phyloP scores from a whole-genome alignment of 306 rosid genomes.

The Vigna hirtella region DNA sequence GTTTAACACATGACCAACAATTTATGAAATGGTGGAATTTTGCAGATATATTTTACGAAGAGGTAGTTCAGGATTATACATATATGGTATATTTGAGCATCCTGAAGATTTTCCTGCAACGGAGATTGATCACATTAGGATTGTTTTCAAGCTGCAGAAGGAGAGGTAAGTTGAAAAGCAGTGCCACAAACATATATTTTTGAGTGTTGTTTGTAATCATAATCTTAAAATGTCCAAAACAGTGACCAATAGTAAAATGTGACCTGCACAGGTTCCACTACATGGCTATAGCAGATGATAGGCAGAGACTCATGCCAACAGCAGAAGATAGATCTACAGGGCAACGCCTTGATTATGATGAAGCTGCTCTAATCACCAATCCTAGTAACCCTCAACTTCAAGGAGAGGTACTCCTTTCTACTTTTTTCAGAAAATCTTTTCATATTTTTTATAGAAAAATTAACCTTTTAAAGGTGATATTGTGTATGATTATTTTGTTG shows the following conservation, averaged over 20 bases:
- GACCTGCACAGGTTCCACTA: slow-evolving; percentile 49
- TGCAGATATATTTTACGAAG: slow-evolving; percentile 62
- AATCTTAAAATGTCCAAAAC: background rate
- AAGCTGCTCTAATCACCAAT: slow-evolving; percentile 12
- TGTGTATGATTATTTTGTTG: background rate
- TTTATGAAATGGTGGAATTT: background rate
- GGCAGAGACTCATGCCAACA: slow-evolving; percentile 38
- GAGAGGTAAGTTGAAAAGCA: slow-evolving; percentile 45
- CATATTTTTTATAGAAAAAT: background rate
- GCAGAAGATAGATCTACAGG: background rate
- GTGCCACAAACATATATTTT: background rate
- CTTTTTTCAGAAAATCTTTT: background rate
- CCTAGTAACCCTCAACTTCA: background rate
- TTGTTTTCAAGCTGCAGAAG: slow-evolving; percentile 52
- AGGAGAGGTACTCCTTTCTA: slow-evolving; percentile 55
- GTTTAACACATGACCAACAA: too few species aligned
- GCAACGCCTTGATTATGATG: slow-evolving; percentile 14
- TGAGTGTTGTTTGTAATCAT: background rate
- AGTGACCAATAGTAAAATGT: background rate
- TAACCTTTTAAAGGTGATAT: background rate
- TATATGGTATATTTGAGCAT: slow-evolving; percentile 61
- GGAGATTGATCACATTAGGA: slow-evolving; percentile 56
- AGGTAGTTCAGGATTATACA: slow-evolving; percentile 64
- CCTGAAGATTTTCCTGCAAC: slow-evolving; percentile 51
- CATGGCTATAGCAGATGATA: slow-evolving; percentile 65